Evolutionary conservation across 257 asterid species (phyloP), one percentile per base, ranked within the genome.

Genomic region (Capsicum chinense): DNA sequence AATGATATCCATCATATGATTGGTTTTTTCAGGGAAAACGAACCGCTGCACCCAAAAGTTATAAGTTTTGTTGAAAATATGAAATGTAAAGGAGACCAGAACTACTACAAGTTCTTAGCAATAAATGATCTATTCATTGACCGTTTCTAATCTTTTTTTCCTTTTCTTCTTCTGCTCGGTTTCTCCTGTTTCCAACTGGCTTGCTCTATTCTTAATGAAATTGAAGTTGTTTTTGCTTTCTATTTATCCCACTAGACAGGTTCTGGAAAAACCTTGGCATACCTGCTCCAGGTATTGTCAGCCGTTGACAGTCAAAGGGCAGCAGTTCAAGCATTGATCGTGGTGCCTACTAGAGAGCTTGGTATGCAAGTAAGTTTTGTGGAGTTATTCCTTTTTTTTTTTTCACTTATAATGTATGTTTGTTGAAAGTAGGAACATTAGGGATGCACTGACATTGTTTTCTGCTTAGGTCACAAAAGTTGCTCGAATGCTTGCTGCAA

Each of bases 251-350:
- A 91, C 90, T 90, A 94, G 99, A 96, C 99, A 91, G 98, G 99
- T 90, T 96, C 99, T 67, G 99, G 98, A 82, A 96, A 94, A 90
- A 96, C 99, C 58, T 89, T 96, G 78, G 98, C 98, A 9, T 96
- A 94, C 87, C 89, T 96, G 58, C 93, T 96, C 57, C 90, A 88
- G 89, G 86, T 94, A 79, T 91, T 93, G 85, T 92, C 99, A 26
- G 90, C 85, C 62, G 85, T 94, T 85, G 87, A 92, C 83, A 87
- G 92, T 68, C 92, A 92, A 82, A 91, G 95, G 88, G 92, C 97
- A 15, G 89, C 94, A 11, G 95, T 96, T 82, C 99, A 96, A 88
- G 98, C 98, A 68, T 87, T 94, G 86, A 91, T 96, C 39, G 94
- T 94, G 71, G 95, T 96, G 59, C 99, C 98, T 82, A 96, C 97